A percentile compares a stretch with the other conserved stretches of the same genome.
phyloP scores from a whole-genome alignment of 2,329 filamentous ascomycete species.

The Colletotrichum tanaceti region DNA sequence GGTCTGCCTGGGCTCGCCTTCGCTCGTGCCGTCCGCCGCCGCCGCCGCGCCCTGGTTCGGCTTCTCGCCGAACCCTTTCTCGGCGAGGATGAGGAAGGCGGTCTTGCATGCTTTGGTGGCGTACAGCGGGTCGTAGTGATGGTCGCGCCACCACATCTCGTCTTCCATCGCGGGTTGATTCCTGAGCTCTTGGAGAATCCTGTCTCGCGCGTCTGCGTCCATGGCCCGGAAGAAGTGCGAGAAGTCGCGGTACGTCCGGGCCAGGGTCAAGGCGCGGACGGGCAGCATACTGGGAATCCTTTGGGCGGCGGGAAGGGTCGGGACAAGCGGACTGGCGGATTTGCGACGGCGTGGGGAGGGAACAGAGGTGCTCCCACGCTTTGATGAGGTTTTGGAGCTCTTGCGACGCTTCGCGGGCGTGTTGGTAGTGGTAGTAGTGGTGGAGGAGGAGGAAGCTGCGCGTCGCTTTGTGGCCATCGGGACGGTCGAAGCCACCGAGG shows the following conservation, averaged over 20 bases:
- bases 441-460: neutral
- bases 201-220: neutral
- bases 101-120: slow-evolving; percentile 11
- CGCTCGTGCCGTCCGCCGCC: neutral
- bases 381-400: neutral
- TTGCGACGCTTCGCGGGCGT: neutral
- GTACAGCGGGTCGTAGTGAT: neutral
- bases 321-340: neutral
- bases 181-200: neutral
- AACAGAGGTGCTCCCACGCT: neutral
- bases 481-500: neutral
- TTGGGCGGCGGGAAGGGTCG: neutral
- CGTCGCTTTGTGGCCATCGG: neutral
- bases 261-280: neutral
- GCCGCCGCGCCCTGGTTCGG: neutral
- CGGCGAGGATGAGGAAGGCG: neutral
- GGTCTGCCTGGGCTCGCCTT: neutral
- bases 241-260: slow-evolving; percentile 7
- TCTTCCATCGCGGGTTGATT: neutral
- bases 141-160: neutral
- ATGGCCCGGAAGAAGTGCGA: slow-evolving; percentile 6
- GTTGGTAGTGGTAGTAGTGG: too few relatives aligned
- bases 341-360: neutral
- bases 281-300: neutral
- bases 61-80: neutral